Conservation (phyloP, 2,329 filamentous ascomycete genomes). For the Cladophialophora carrionii region DNA sequence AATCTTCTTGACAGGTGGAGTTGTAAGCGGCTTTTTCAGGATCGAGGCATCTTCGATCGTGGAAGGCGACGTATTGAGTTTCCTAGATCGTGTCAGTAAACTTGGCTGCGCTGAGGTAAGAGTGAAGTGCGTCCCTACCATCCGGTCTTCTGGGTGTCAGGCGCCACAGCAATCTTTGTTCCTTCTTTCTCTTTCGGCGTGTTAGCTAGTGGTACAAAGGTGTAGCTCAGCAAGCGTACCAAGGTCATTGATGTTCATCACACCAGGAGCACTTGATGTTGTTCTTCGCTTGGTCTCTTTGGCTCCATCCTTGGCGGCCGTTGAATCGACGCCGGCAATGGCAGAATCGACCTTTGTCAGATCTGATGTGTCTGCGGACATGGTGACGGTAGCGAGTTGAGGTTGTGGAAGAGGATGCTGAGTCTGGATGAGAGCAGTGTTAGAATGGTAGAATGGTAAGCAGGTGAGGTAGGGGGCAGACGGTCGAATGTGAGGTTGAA, state of each 20-base stretch:
- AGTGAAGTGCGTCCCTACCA: constrained; percentile 64
- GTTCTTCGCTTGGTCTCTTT: constrained; percentile 59
- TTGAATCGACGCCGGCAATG: constrained; percentile 74
- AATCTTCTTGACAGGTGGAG: constrained; percentile 87
- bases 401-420: not conserved
- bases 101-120: not conserved
- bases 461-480: constrained; percentile 10
- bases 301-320: constrained; percentile 61
- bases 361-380: constrained; percentile 40
- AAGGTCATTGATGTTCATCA: constrained; percentile 82
- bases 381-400: constrained; percentile 25
- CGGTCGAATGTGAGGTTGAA: constrained; percentile 5
- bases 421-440: constrained; percentile 6
- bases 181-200: constrained; percentile 67
- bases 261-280: constrained; percentile 73
- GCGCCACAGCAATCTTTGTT: constrained; percentile 71
- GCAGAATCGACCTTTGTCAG: constrained; percentile 85
- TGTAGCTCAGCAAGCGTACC: constrained; percentile 60
- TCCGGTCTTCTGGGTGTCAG: constrained; percentile 83
- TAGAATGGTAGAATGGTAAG: constrained; percentile 2
- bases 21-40: constrained; percentile 78
- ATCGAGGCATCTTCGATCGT: constrained; percentile 80
- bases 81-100: constrained; percentile 60
- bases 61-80: constrained; percentile 83
- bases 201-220: constrained; percentile 15